Evolutionary conservation across 192 early-diverging fungal species (phyloP).

Genomic region (Linnemannia exigua): DNA sequence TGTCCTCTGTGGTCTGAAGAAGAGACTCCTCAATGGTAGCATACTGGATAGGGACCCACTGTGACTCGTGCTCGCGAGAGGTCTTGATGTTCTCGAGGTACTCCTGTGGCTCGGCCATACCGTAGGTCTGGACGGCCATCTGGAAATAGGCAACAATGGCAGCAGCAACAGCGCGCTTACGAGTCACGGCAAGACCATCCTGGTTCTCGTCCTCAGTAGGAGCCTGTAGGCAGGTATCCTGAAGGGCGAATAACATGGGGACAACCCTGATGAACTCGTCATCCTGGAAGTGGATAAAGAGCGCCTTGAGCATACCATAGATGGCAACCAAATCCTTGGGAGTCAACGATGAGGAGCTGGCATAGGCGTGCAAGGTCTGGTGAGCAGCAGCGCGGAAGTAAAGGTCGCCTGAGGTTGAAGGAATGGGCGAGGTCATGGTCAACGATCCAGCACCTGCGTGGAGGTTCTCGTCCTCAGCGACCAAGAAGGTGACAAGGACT

Average conservation of each 20-base stretch:
- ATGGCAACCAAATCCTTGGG: constrained; percentile 39
- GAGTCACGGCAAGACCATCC: neutral
- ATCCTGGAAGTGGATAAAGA: constrained; percentile 48
- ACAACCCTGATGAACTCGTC: constrained; percentile 53
- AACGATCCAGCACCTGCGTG: constrained; percentile 3
- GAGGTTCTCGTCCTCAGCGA: constrained; percentile 41
- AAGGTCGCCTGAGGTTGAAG: constrained; percentile 41
- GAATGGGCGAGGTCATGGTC: constrained; percentile 26
- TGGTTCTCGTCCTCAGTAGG: constrained; percentile 6
- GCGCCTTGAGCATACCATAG: constrained; percentile 41
- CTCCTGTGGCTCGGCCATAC: constrained; percentile 41
- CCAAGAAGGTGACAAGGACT: constrained; percentile 57
- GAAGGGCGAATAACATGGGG: constrained; percentile 46
- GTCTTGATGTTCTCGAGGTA: constrained; percentile 53
- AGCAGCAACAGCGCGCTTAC: constrained; percentile 45
- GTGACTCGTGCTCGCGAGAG: constrained; percentile 39
- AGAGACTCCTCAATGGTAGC: constrained; percentile 25
- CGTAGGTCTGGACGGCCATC: constrained; percentile 32
- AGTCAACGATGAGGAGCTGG: constrained; percentile 22
- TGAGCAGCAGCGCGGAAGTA: constrained; percentile 51
- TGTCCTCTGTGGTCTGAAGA: neutral
- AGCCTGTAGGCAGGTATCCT: constrained; percentile 39
- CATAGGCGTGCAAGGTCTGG: constrained; percentile 45
- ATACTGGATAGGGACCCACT: constrained; percentile 41
- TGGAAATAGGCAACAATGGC: constrained; percentile 45